Base-by-base conservation (phyloP, 2,329 filamentous ascomycete species). In the Stachybotrys chartarum region DNA sequence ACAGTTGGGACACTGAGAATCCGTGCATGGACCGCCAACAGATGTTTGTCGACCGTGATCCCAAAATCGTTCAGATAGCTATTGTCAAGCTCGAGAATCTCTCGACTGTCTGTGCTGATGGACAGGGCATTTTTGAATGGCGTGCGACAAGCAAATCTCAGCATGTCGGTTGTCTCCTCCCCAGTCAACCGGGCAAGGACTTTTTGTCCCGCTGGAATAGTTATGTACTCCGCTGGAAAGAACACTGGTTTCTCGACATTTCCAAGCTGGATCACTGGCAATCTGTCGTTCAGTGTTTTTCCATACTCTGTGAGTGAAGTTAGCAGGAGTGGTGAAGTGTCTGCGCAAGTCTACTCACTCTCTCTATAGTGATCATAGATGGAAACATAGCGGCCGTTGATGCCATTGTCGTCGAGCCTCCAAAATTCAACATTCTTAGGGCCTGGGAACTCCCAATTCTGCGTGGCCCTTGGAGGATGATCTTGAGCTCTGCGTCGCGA, bases 21-120 rank as follows among this genome's bases (percentile, higher is more conserved):
- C 6, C 91, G 84, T 1, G 83, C 92, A 1, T 77, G 76, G 0
- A 96, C 88, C 0, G 87, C 88, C 39, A 96, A 75, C 39, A 96
- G 77, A 1, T 75, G 69, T 12, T 80, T 78, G 7, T 74, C 76
- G 3, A 91, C 78, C 1, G 72, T 70, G 57, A 95, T 75, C 6
- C 86, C 86, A 58, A 91, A 94, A 2, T 75, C 62, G 5, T 59
- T 42, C n/a, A 79, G 73, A 0, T 70, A 58, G 45, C 75, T 76
- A 2, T 71, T 67, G 48, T 83, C 78, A 2, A 90, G 75, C 2
- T 80, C 79, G 24, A 93, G 75, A 6, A 83, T 72, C 17, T 72
- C 59, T 30, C 83, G 78, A 3, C 82, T 87, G 8, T 78, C 76
- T 0, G 68, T 77, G 1, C 79, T 76, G 61, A 94, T 87, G 0